Percentiles rank a stretch among this genome's conserved stretches.
These are phyloP conservation scores for Xylaria digitata DNA, from an alignment of 2,329 filamentous ascomycete species.

Conservation along the genomic window DNA sequence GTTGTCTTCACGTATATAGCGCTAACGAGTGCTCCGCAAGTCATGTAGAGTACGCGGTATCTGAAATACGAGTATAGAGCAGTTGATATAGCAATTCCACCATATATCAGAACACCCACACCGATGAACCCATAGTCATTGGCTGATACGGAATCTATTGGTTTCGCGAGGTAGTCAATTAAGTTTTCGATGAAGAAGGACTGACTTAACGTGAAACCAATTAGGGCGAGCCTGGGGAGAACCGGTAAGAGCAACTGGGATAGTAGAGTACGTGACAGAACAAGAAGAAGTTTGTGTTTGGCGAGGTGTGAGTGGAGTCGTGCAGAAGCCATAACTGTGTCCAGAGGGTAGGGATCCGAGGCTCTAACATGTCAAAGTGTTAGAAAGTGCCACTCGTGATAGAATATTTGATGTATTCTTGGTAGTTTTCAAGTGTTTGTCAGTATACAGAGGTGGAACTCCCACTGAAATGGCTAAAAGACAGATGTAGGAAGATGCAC, in stretches of 20 bases:
- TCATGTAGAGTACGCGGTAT: too few species aligned
- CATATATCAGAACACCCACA: slow-evolving; percentile 55
- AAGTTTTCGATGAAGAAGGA: slow-evolving; percentile 50
- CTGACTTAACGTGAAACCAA: slow-evolving; percentile 51
- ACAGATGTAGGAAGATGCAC: slow-evolving; percentile 18
- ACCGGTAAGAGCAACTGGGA: slow-evolving; percentile 44
- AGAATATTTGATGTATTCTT: not conserved
- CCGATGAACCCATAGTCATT: slow-evolving; percentile 54
- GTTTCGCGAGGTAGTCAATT: slow-evolving; percentile 47
- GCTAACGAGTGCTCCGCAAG: too few species aligned
- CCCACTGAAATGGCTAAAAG: too few species aligned
- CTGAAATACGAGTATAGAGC: slow-evolving; percentile 24
- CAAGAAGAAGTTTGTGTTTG: slow-evolving; percentile 33
- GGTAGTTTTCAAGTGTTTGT: not conserved
- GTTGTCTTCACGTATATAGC: too few species aligned
- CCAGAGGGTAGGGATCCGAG: not conserved
- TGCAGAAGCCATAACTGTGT: not conserved
- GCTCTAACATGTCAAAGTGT: not conserved
- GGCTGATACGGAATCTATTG: slow-evolving; percentile 50
- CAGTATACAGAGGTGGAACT: not conserved
- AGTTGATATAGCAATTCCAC: slow-evolving; percentile 54
- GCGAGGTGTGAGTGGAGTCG: slow-evolving; percentile 36
- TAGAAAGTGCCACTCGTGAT: not conserved
- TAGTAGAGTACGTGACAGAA: slow-evolving; percentile 36
- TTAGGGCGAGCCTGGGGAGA: slow-evolving; percentile 44